Percentiles rank a stretch among this genome's conserved stretches.
These are phyloP conservation scores for Epicoccum nigrum DNA, from an alignment of 2,329 filamentous ascomycete genomes.

Conservation along the genomic window DNA sequence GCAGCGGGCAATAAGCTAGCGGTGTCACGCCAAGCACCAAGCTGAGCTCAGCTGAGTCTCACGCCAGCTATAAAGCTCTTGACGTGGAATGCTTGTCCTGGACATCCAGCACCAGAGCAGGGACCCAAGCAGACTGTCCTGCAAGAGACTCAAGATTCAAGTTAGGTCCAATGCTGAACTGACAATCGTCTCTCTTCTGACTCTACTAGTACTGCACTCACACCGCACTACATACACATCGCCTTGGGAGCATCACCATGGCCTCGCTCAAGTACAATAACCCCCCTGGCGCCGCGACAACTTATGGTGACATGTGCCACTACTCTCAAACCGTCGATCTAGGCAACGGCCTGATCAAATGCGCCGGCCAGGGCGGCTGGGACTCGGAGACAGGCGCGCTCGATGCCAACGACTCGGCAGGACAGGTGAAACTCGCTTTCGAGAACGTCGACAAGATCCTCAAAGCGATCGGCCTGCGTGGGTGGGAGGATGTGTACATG, in stretches of 20 bases:
- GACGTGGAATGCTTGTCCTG: too few species aligned
- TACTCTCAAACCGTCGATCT: constrained; percentile 3
- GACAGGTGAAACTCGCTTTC: neutral
- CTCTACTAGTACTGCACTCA: too few species aligned
- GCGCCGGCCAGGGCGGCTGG: constrained; percentile 8
- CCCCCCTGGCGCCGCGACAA: neutral
- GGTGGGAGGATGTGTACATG: constrained; percentile 9
- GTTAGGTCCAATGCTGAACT: too few species aligned
- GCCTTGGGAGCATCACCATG: neutral
- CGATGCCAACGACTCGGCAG: neutral
- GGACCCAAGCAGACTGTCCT: too few species aligned
- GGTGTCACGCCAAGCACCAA: too few species aligned
- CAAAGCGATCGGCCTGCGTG: neutral
- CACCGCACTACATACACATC: too few species aligned
- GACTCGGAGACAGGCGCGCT: neutral
- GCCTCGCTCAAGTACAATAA: constrained; percentile 1
- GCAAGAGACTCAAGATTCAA: too few species aligned
- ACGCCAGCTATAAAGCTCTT: neutral
- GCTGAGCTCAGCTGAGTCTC: too few species aligned
- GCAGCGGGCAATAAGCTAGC: too few species aligned
- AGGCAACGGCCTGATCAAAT: neutral
- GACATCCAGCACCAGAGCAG: too few species aligned
- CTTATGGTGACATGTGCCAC: neutral
- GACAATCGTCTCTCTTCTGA: too few species aligned
- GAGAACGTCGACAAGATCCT: constrained; percentile 4